These are phyloP conservation scores for Tricholoma terreum DNA, from an alignment of 768 basidiomycete species.

Conservation along the genomic window DNA sequence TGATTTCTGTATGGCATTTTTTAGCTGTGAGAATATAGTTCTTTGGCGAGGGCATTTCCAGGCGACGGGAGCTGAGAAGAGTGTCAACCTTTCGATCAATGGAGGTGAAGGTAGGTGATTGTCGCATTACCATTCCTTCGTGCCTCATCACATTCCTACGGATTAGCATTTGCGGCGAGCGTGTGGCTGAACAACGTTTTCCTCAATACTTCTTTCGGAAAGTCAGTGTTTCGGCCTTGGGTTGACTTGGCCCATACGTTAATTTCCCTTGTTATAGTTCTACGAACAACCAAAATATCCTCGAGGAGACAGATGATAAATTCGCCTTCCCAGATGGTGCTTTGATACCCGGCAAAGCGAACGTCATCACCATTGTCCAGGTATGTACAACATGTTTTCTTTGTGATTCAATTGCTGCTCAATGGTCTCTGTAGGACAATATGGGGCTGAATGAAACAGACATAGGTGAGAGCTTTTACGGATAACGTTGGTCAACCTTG, in stretches of 20 bases:
- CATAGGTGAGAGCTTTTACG: constrained; percentile 33
- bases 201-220: constrained; percentile 70
- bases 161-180: constrained; percentile 73
- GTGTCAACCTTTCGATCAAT: constrained; percentile 73
- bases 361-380: constrained; percentile 77
- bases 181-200: constrained; percentile 78
- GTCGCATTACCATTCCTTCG: background rate
- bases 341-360: constrained; percentile 51
- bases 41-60: constrained; percentile 82
- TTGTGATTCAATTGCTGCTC: background rate
- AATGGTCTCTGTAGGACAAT: constrained; percentile 48
- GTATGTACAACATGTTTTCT: constrained; percentile 29
- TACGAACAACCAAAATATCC: constrained; percentile 56
- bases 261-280: constrained; percentile 40
- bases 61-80: constrained; percentile 56
- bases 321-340: constrained; percentile 61
- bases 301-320: constrained; percentile 66
- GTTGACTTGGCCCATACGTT: background rate
- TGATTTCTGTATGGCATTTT: background rate
- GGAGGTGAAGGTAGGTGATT: constrained; percentile 62
- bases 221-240: constrained; percentile 38
- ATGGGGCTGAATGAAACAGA: constrained; percentile 71
- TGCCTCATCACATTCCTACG: background rate
- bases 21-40: constrained; percentile 78
- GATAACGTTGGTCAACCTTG: background rate